A percentile compares a stretch with the other conserved stretches of the same genome.
Evolutionary conservation across 108 stramenopile species (phyloP).

Genomic region (Fistulifera pelliculosa): DNA sequence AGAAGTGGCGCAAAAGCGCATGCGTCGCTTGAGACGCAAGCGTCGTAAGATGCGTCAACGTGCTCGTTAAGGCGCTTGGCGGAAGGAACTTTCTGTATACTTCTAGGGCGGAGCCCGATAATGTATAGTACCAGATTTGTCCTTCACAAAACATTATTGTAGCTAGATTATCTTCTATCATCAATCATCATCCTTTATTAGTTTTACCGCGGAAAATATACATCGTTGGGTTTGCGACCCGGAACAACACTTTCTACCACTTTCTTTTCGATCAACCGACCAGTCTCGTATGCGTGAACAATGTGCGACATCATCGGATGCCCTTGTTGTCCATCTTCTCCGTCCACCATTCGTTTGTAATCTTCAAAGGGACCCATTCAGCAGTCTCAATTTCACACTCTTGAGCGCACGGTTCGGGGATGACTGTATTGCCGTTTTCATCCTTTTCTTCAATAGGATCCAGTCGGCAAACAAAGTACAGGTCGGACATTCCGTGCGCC

Average conservation of each 20-base stretch:
- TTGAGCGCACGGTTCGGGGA: constrained; percentile 49
- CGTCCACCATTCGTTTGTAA: constrained; percentile 52
- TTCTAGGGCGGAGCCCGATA: no score
- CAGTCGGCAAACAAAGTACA: constrained; percentile 72
- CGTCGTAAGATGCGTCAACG: constrained; percentile 93
- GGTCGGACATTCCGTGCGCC: constrained; percentile 60
- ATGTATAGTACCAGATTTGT: no score
- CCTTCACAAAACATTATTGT: no score
- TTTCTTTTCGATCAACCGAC: constrained; percentile 40
- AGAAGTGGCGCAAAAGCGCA: constrained; percentile 89
- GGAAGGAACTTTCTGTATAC: no score
- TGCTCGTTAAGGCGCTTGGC: constrained; percentile 58
- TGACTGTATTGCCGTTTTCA: constrained; percentile 25
- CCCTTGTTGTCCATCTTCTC: constrained; percentile 42
- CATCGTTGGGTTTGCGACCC: constrained; percentile 26
- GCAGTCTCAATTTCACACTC: constrained; percentile 58
- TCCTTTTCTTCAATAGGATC: constrained; percentile 47
- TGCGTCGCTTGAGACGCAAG: constrained; percentile 90
- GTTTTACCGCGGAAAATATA: constrained; percentile 1
- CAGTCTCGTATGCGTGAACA: constrained; percentile 39
- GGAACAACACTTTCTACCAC: constrained; percentile 63
- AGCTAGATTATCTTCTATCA: no score
- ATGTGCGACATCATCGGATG: constrained; percentile 75
- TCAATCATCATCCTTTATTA: no score
- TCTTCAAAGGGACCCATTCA: constrained; percentile 59